Conservation (phyloP, 1,139 yeast genomes). For the Pichia sp. region DNA sequence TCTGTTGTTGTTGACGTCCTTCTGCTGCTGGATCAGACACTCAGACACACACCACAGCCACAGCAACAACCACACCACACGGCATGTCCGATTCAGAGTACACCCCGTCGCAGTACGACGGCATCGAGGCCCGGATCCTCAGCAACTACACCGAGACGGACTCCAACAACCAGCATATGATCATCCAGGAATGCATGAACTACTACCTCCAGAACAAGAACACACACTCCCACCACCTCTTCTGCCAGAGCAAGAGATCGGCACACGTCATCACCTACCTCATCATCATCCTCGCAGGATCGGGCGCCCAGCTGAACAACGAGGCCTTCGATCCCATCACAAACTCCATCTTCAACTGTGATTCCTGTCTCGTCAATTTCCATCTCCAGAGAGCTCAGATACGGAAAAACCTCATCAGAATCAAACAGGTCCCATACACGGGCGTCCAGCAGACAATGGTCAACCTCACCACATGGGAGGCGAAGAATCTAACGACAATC, state of each 20-base stretch:
- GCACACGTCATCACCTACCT: slow-evolving; percentile 15
- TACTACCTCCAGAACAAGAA: slow-evolving; percentile 6
- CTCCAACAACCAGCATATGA: slow-evolving; percentile 14
- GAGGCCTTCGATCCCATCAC: slow-evolving; percentile 16
- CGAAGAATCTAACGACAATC: slow-evolving; percentile 32
- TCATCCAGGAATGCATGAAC: slow-evolving; percentile 19
- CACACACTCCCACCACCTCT: no score
- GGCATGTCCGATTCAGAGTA: neutral
- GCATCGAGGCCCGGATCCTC: slow-evolving; percentile 12
- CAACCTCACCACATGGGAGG: slow-evolving; percentile 55
- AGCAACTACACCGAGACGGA: slow-evolving; percentile 16
- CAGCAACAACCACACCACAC: no score
- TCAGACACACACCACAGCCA: no score
- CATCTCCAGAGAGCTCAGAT: slow-evolving; percentile 52
- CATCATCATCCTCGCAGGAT: slow-evolving; percentile 19
- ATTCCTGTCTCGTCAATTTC: slow-evolving; percentile 50
- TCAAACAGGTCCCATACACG: slow-evolving; percentile 47
- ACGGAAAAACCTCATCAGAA: slow-evolving; percentile 49
- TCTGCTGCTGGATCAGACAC: no score
- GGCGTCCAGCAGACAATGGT: slow-evolving; percentile 51
- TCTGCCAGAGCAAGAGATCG: no score
- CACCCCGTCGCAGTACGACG: neutral
- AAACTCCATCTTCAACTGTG: slow-evolving; percentile 44
- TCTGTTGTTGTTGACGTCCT: no score
- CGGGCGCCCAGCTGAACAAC: slow-evolving; percentile 16